Evolutionary conservation across 306 rosid species (phyloP).

Genomic region (Lagenaria siceraria): DNA sequence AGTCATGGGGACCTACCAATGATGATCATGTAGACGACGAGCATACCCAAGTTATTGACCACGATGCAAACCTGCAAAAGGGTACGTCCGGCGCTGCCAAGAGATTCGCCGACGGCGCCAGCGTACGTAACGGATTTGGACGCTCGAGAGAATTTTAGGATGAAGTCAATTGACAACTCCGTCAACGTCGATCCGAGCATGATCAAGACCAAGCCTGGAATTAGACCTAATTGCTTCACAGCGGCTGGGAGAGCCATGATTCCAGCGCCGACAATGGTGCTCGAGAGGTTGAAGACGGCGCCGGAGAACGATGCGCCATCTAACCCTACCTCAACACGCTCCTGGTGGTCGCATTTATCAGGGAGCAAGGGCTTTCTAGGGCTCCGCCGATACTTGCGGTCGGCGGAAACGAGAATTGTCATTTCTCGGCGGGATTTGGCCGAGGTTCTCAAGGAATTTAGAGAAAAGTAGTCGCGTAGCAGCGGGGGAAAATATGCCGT

Average conservation of each 20-base stretch:
- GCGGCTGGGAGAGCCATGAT: conserved; percentile 70
- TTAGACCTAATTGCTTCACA: conserved; percentile 43
- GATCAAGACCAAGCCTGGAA: conserved; percentile 40
- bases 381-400: conserved; percentile 38
- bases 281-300: conserved; percentile 55
- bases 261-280: conserved; percentile 61
- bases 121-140: conserved; percentile 49
- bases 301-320: conserved; percentile 48
- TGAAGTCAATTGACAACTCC: conserved; percentile 37
- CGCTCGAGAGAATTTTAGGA: conserved; percentile 43
- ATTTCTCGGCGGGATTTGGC: not conserved
- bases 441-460: not conserved
- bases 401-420: conserved; percentile 20
- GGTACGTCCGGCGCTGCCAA: conserved; percentile 38
- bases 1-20: conserved; percentile 25
- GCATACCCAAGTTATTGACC: conserved; percentile 56
- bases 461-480: not conserved
- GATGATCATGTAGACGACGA: conserved; percentile 70
- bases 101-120: conserved; percentile 33
- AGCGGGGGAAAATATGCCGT: not conserved
- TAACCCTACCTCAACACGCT: conserved; percentile 13
- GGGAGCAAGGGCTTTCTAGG: conserved; percentile 20
- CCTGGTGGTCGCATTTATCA: conserved; percentile 16
- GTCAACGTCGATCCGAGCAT: conserved; percentile 33
- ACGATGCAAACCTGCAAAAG: conserved; percentile 42